Evolutionary conservation across 768 basidiomycete genomes (phyloP), one percentile per base, ranked within the genome.

Genomic region (Tulasnella sp.): DNA sequence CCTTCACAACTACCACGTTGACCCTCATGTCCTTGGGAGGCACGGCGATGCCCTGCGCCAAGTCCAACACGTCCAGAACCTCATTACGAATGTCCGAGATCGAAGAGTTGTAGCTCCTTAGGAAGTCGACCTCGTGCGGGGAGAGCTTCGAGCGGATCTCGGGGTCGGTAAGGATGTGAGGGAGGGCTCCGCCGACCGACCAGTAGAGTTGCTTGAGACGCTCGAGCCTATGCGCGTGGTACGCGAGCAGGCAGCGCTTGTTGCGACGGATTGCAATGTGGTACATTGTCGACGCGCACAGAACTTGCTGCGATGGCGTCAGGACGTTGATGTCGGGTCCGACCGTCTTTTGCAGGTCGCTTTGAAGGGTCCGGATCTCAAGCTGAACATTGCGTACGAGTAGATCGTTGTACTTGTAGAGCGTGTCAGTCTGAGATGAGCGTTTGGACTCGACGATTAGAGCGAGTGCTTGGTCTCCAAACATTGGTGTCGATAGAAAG

Each of bases 181-280:
- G 92, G 2, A 97, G 83, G 3, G 93, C 90, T 16, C 94, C 95
- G 19, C 92, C 92, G 8, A 88, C 86, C 14, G 87, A 82, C 96
- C 96, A 98, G 81, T 93, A 97, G 83, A 92, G 85, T 77, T 94
- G 89, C 72, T 89, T 86, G 68, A 98, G 86, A 68, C 89, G 87
- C 78, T 93, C 90, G 42, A 93, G 80, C 71, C 96, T 86, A 81
- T 95, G 93, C 32, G 86, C 82, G 80, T 98, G 94, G 80, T 98
- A 99, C 0, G 94, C 94, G 62, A 98, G 86, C 3, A 98, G 84
- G 79, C 93, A 94, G n/a, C 97, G 90, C 79, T 96, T 97, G 84
- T 98, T 97, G 74, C 95, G 88, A 44, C 89, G 84, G 76, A 96
- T 90, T 41, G 92, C 88, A 8, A 95, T 92, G 80, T 96, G 93